Conservation (phyloP, 805 yeast species). For the Phaffomyces antillensis region DNA sequence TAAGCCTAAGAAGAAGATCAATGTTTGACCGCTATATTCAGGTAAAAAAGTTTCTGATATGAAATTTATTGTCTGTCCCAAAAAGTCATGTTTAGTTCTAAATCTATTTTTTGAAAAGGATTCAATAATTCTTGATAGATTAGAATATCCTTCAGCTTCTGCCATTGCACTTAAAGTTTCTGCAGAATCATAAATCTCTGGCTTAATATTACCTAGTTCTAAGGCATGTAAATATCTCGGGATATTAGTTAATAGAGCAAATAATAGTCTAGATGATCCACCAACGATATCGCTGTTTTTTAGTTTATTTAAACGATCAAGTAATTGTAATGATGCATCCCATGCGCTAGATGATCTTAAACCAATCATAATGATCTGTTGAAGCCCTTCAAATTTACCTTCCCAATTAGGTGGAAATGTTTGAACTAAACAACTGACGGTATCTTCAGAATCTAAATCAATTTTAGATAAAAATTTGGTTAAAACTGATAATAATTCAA, state of each 20-base stretch:
- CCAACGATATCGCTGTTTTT: conserved; percentile 75
- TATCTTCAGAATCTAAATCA: conserved; percentile 77
- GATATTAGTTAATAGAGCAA: conserved; percentile 68
- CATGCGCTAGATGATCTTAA: conserved; percentile 73
- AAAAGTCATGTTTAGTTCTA: conserved; percentile 84
- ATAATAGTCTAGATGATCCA: conserved; percentile 56
- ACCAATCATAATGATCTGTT: conserved; percentile 73
- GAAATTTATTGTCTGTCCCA: conserved; percentile 70
- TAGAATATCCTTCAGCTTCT: conserved; percentile 43
- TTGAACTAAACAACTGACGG: conserved; percentile 72
- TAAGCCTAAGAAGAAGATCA: conserved; percentile 71
- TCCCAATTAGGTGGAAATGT: conserved; percentile 96
- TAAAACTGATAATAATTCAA: conserved; percentile 77
- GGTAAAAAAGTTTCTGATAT: conserved; percentile 68
- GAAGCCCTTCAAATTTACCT: conserved; percentile 86
- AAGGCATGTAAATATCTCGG: conserved; percentile 83
- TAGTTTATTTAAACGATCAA: conserved; percentile 62
- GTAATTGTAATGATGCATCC: conserved; percentile 65
- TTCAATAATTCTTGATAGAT: conserved; percentile 62
- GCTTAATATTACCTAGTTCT: conserved; percentile 44
- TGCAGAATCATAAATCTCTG: conserved; percentile 47
- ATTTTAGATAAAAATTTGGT: conserved; percentile 81
- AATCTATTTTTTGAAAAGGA: conserved; percentile 75
- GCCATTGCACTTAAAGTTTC: conserved; percentile 57
- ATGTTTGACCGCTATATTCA: conserved; percentile 60